Evolutionary conservation across 306 rosid species (phyloP), one percentile per base, ranked within the genome.

Genomic region (Acacia crassicarpa): DNA sequence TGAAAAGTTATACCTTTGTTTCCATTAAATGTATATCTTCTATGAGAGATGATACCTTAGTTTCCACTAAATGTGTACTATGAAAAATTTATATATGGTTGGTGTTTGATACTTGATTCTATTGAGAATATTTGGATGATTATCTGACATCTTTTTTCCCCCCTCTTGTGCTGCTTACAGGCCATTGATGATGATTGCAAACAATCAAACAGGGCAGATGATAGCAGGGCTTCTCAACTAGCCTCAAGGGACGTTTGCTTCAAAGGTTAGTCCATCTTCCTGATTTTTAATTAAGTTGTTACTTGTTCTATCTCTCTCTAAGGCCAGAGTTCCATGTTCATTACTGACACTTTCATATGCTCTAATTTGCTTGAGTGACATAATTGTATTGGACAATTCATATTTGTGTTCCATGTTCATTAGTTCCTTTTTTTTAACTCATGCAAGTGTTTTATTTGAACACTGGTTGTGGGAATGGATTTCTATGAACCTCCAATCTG

Each of bases 161-260:
- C 63, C 41, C 48, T 62, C 23, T 6, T n/a, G 2, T 83, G 25
- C 9, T 65, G 9, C 27, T 3, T 41, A 14, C 77, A 93, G 98
- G 99, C 99, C 74, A 96, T 93, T 74, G 98, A 93, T 80, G 99
- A 96, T 84, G 99, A 92, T 84, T 96, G 99, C 92, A 27, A 27
- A 27, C 27, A 93, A 96, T 87, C 98, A 96, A 84, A 94, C 97
- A 9, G 99, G 99, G 76, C 94, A 96, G 88, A 96, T 96, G 97
- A 71, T 91, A 7, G 98, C 97, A 48, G 99, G 98, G 76, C 94
- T 93, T 41, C 90, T 96, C 81, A 91, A 92, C 86, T 96, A 97
- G 99, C 96, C 98, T 74, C 98, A 91, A 70, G 99, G 94, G 74
- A 96, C 99, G 67, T 96, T 93, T 91, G 97, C 98, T 81, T 96